phyloP scores from a whole-genome alignment of 352 stramenopile species.

The Phytophthora fragariae region DNA sequence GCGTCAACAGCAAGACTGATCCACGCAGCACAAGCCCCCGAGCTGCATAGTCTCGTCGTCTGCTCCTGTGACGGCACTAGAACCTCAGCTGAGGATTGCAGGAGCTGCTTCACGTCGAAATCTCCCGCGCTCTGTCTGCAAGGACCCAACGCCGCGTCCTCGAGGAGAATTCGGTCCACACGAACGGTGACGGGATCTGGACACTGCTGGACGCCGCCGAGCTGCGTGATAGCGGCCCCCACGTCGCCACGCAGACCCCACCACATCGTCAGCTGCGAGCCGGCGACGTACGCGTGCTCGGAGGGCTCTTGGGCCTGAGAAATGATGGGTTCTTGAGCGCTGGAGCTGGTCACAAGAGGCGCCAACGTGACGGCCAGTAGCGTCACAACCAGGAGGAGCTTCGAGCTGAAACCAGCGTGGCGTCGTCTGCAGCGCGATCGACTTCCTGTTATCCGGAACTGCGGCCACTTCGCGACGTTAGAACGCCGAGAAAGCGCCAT shows the following conservation, averaged over 20 bases:
- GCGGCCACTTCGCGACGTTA: slow-evolving; percentile 7
- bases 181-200: slow-evolving; percentile 35
- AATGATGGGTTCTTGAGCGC: slow-evolving; percentile 21
- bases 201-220: slow-evolving; percentile 39
- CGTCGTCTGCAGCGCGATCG: not conserved
- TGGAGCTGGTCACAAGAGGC: not conserved
- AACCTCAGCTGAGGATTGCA: slow-evolving; percentile 19
- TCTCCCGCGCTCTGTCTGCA: slow-evolving; percentile 29
- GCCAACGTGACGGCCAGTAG: slow-evolving; percentile 14
- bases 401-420: slow-evolving; percentile 2
- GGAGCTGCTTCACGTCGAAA: slow-evolving; percentile 26
- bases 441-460: slow-evolving; percentile 6
- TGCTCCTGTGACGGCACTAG: slow-evolving; percentile 23
- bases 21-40: slow-evolving; percentile 35
- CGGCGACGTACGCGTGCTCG: slow-evolving; percentile 18
- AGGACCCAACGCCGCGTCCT: slow-evolving; percentile 16
- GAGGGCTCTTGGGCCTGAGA: slow-evolving; percentile 9
- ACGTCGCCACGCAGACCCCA: slow-evolving; percentile 27
- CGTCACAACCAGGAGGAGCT: slow-evolving; percentile 20
- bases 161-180: slow-evolving; percentile 35
- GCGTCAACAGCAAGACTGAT: slow-evolving; percentile 20
- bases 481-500: slow-evolving; percentile 22
- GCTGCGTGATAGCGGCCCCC: slow-evolving; percentile 14
- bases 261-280: slow-evolving; percentile 28
- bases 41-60: slow-evolving; percentile 35